phyloP scores from a whole-genome alignment of 495 filamentous ascomycete genomes.

The Penicillium ochrochloron region DNA sequence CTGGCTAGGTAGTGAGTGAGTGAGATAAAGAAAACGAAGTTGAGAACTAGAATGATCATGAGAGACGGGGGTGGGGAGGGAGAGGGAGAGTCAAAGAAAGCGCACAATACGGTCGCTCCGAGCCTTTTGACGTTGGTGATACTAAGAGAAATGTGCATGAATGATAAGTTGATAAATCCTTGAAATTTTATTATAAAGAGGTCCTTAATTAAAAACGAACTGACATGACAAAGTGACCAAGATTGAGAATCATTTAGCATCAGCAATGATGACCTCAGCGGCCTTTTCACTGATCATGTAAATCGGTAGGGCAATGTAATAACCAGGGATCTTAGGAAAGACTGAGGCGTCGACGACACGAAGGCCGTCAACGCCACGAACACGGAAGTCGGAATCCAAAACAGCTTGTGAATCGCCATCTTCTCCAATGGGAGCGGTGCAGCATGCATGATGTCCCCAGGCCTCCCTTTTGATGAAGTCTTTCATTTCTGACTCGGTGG shows the following conservation, averaged over 20 bases:
- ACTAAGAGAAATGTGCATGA: not conserved
- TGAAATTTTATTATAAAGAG: not conserved
- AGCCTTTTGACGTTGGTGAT: not conserved
- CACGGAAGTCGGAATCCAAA: conserved; percentile 60
- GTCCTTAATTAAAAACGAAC: not conserved
- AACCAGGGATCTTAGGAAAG: conserved; percentile 62
- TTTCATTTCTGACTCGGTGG: conserved; percentile 44
- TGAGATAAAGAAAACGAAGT: too few relatives aligned
- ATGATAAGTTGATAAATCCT: not conserved
- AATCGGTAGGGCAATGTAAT: conserved; percentile 62
- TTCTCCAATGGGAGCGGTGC: conserved; percentile 60
- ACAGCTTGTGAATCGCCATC: conserved; percentile 61
- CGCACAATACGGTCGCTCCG: not conserved
- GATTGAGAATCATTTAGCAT: conserved; percentile 16
- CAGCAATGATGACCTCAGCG: conserved; percentile 60
- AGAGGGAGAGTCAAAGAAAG: not conserved
- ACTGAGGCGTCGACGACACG: conserved; percentile 66
- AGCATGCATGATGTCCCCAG: conserved; percentile 66
- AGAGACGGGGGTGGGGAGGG: too few relatives aligned
- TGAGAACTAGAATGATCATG: too few relatives aligned
- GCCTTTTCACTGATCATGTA: conserved; percentile 70
- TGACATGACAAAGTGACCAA: not conserved
- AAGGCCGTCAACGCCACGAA: conserved; percentile 59
- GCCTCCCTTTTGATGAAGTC: conserved; percentile 54
- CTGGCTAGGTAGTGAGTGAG: too few relatives aligned